phyloP scores from a whole-genome alignment of 345 rosid species.

The Euphorbia peplus region DNA sequence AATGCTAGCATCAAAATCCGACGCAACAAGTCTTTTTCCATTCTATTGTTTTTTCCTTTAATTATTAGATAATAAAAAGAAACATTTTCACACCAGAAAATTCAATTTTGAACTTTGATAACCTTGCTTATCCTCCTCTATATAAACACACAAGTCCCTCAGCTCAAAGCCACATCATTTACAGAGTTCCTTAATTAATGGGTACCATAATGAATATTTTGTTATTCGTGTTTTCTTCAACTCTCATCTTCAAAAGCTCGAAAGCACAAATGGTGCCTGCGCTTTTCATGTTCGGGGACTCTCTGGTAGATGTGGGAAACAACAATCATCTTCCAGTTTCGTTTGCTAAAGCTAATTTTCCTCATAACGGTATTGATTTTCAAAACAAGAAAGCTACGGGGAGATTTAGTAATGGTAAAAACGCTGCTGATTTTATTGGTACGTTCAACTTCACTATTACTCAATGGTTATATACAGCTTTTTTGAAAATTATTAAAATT shows the following conservation, averaged over 20 bases:
- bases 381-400: slow-evolving; percentile 45
- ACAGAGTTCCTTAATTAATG: not conserved
- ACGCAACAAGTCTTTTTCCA: not conserved
- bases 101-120: not conserved
- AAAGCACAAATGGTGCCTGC: slow-evolving; percentile 42
- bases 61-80: not conserved
- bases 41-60: not conserved
- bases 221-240: not conserved
- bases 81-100: not conserved
- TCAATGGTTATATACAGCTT: too few relatives aligned
- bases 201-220: not conserved
- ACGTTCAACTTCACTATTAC: not conserved
- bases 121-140: not conserved
- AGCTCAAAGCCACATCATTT: not conserved
- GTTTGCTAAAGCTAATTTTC: slow-evolving; percentile 40
- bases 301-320: slow-evolving; percentile 53
- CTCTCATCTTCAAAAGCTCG: slow-evolving; percentile 1
- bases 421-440: slow-evolving; percentile 56
- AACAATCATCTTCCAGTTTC: slow-evolving; percentile 41
- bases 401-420: slow-evolving; percentile 55
- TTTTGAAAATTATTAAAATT: too few relatives aligned
- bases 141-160: not conserved
- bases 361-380: slow-evolving; percentile 54
- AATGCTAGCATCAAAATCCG: not conserved
- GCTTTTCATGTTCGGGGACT: slow-evolving; percentile 47